These are phyloP conservation scores for Zychaea mexicana DNA, from an alignment of 371 early-diverging fungal species.

Conservation along the genomic window DNA sequence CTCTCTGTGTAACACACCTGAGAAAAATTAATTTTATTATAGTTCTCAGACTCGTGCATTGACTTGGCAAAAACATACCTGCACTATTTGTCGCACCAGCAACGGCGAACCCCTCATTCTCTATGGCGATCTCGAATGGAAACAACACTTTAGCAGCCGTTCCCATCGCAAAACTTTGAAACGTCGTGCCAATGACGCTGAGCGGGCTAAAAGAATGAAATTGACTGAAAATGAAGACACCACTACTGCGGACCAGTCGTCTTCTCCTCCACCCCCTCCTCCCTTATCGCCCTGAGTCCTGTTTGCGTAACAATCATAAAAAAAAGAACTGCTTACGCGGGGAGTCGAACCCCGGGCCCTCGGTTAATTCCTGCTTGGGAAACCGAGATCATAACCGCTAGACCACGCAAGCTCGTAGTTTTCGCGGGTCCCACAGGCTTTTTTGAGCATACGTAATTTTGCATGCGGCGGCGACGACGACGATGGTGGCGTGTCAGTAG, in stretches of 20 bases:
- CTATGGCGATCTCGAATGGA: slow-evolving; percentile 73
- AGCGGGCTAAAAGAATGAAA: slow-evolving; percentile 7
- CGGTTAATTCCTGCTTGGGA: slow-evolving; percentile 8
- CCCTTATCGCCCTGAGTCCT: too few relatives aligned
- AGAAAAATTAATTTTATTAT: background rate
- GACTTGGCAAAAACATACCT: slow-evolving; percentile 65
- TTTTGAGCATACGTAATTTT: too few relatives aligned
- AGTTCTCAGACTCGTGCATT: slow-evolving; percentile 53
- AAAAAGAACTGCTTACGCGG: background rate
- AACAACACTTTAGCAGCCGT: slow-evolving; percentile 64
- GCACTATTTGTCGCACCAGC: slow-evolving; percentile 57
- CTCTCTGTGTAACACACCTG: background rate
- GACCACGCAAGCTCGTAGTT: slow-evolving; percentile 8
- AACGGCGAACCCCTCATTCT: slow-evolving; percentile 53
- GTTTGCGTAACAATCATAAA: background rate
- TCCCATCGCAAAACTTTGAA: slow-evolving; percentile 58
- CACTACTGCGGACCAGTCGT: background rate
- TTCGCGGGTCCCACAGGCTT: too few relatives aligned
- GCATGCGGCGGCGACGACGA: too few relatives aligned
- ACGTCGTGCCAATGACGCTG: slow-evolving; percentile 14
- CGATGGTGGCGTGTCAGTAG: too few relatives aligned
- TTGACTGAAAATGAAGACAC: background rate
- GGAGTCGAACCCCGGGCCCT: slow-evolving; percentile 12
- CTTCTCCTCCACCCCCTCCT: background rate
- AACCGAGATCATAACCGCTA: slow-evolving; percentile 4